These are phyloP conservation scores for Inga oerstediana DNA, from an alignment of 306 rosid species.

Conservation along the genomic window DNA sequence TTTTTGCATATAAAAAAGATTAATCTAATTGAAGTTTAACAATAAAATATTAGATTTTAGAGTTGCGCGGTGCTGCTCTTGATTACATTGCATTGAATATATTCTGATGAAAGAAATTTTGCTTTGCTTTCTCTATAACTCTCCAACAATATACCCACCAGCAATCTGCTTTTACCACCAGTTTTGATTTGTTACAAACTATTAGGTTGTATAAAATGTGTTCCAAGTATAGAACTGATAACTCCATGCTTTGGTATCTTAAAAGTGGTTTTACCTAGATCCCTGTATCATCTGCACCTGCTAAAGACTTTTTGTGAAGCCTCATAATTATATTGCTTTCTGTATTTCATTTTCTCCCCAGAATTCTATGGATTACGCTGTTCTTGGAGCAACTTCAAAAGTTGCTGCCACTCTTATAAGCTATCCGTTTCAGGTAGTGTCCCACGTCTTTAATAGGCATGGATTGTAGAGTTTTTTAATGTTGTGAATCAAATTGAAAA, in stretches of 20 bases:
- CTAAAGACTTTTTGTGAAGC: background rate
- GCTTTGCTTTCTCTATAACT: background rate
- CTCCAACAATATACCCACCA: background rate
- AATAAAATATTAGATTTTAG: background rate
- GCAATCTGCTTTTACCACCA: background rate
- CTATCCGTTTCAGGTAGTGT: conserved; percentile 86
- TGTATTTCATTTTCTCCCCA: conserved; percentile 24
- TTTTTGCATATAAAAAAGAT: background rate
- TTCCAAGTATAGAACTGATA: background rate
- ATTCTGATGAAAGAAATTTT: conserved; percentile 16
- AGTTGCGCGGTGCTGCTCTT: background rate
- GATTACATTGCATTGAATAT: background rate
- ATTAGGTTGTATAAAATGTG: background rate
- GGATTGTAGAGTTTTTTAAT: conserved; percentile 32
- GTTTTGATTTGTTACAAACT: conserved; percentile 25
- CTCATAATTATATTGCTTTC: background rate
- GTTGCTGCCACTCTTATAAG: conserved; percentile 69
- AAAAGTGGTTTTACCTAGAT: background rate
- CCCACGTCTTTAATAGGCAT: conserved; percentile 21
- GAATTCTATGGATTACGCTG: conserved; percentile 88
- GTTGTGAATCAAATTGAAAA: conserved; percentile 34
- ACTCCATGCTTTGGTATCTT: background rate
- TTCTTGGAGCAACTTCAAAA: conserved; percentile 64
- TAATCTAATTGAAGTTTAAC: background rate
- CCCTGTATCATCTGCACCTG: conserved; percentile 1